Conservation (phyloP, 441 rosid species). For the Pelargonium myrrhifolium region DNA sequence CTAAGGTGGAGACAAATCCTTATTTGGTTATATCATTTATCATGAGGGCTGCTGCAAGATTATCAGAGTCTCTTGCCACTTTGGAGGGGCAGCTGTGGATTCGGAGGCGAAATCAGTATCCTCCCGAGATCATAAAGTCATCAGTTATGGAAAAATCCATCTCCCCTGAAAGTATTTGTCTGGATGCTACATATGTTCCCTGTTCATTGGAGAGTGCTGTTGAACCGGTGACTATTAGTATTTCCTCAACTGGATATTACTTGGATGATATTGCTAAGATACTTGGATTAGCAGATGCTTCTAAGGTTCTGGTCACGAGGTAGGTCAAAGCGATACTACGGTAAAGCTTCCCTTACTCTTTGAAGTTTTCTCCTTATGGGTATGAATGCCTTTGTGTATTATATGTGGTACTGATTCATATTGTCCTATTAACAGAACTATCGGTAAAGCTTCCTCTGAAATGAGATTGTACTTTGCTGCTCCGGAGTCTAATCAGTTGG, state of each 20-base stretch:
- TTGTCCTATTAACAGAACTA: slow-evolving; percentile 44
- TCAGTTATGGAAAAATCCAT: slow-evolving; percentile 32
- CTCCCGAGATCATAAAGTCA: slow-evolving; percentile 41
- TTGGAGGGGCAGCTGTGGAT: slow-evolving; percentile 45
- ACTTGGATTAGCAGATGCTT: slow-evolving; percentile 57
- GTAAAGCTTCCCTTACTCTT: neutral
- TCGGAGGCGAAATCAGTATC: slow-evolving; percentile 47
- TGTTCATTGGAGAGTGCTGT: slow-evolving; percentile 36
- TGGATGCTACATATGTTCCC: slow-evolving; percentile 50
- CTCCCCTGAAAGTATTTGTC: slow-evolving; percentile 21
- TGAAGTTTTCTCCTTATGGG: slow-evolving; percentile 11
- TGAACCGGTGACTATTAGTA: slow-evolving; percentile 37
- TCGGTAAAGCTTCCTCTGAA: slow-evolving; percentile 88
- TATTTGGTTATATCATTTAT: slow-evolving; percentile 47
- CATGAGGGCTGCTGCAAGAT: slow-evolving; percentile 56
- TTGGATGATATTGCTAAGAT: slow-evolving; percentile 64
- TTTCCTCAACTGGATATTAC: slow-evolving; percentile 50
- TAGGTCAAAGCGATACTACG: slow-evolving; percentile 23
- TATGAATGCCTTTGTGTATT: neutral
- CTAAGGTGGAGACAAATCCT: slow-evolving; percentile 59
- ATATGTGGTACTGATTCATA: slow-evolving; percentile 14
- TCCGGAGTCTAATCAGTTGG: slow-evolving; percentile 34
- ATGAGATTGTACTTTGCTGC: slow-evolving; percentile 62
- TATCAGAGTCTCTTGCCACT: slow-evolving; percentile 38
- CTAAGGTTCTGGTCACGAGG: slow-evolving; percentile 71